Percentiles rank a stretch among this genome's conserved stretches.
phyloP scores from a whole-genome alignment of 306 rosid species.

The Ormosia emarginata region DNA sequence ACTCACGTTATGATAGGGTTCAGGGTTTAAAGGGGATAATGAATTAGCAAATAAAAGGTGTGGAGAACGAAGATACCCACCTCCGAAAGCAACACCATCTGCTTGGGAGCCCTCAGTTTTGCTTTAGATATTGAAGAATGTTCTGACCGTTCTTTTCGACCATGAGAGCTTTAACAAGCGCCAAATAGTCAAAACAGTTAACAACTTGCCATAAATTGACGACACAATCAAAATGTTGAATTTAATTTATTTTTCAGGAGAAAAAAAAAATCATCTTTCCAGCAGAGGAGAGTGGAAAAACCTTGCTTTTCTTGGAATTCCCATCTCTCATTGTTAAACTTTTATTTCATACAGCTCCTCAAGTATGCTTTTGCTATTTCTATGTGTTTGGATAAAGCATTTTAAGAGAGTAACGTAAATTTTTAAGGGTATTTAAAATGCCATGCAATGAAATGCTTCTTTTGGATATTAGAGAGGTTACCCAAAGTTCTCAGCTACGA shows the following conservation, averaged over 20 bases:
- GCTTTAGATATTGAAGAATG: conserved; percentile 92
- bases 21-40: too few species aligned
- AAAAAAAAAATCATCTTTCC: background rate
- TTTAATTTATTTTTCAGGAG: conserved; percentile 3
- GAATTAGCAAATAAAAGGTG: too few species aligned
- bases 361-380: conserved; percentile 23
- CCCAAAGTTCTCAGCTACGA: conserved; percentile 28
- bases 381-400: conserved; percentile 14
- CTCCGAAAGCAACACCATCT: conserved; percentile 57
- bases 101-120: conserved; percentile 76
- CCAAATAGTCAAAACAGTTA: conserved; percentile 36
- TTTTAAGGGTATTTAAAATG: too few species aligned
- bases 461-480: background rate
- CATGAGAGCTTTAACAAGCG: conserved; percentile 82
- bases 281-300: conserved; percentile 34
- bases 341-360: conserved; percentile 68
- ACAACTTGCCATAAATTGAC: conserved; percentile 12
- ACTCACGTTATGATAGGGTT: too few species aligned
- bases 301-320: conserved; percentile 90
- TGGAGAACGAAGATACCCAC: conserved; percentile 28
- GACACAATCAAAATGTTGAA: conserved; percentile 13
- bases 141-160: conserved; percentile 98
- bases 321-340: conserved; percentile 80
- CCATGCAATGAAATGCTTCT: too few species aligned
- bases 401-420: too few species aligned